Evolutionary conservation across 257 asterid genomes (phyloP).

Genomic region (Paraleonurus japonicus): DNA sequence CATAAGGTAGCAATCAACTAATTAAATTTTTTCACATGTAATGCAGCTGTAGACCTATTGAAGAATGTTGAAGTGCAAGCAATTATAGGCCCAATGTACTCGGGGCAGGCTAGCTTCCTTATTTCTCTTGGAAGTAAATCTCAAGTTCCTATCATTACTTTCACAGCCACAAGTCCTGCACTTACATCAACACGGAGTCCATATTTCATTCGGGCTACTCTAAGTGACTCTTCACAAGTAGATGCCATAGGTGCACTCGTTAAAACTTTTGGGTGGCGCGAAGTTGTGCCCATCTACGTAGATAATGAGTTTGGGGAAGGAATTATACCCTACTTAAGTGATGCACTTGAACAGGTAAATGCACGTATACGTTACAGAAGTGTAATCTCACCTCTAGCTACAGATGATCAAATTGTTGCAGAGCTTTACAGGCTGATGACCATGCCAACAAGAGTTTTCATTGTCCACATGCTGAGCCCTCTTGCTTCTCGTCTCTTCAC

Average conservation of each 20-base stretch:
- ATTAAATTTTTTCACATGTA: slow-evolving; percentile 9
- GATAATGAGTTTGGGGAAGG: slow-evolving; percentile 45
- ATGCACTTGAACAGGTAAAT: slow-evolving; percentile 34
- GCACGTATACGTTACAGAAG: slow-evolving; percentile 39
- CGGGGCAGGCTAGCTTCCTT: slow-evolving; percentile 42
- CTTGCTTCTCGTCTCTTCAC: slow-evolving; percentile 35
- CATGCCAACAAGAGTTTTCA: slow-evolving; percentile 46
- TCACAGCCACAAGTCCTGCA: slow-evolving; percentile 51
- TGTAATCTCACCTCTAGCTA: slow-evolving; percentile 32
- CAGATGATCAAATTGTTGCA: slow-evolving; percentile 34
- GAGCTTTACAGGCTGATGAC: slow-evolving; percentile 45
- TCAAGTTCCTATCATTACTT: slow-evolving; percentile 44
- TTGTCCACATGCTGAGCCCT: slow-evolving; percentile 34
- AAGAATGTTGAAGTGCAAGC: slow-evolving; percentile 47
- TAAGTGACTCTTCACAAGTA: slow-evolving; percentile 36
- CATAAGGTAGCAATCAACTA: slow-evolving; percentile 11
- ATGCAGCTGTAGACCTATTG: slow-evolving; percentile 41
- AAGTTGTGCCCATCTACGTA: slow-evolving; percentile 33
- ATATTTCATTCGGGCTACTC: slow-evolving; percentile 39
- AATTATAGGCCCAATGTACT: slow-evolving; percentile 43
- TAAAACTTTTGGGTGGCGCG: slow-evolving; percentile 39
- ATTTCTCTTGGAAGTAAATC: slow-evolving; percentile 39
- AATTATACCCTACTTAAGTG: slow-evolving; percentile 34
- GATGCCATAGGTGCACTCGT: slow-evolving; percentile 32
- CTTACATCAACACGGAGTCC: slow-evolving; percentile 35